Evolutionary conservation across 2,329 filamentous ascomycete genomes (phyloP), one percentile per base, ranked within the genome.

Genomic region (Akanthomyces dipterigenus): DNA sequence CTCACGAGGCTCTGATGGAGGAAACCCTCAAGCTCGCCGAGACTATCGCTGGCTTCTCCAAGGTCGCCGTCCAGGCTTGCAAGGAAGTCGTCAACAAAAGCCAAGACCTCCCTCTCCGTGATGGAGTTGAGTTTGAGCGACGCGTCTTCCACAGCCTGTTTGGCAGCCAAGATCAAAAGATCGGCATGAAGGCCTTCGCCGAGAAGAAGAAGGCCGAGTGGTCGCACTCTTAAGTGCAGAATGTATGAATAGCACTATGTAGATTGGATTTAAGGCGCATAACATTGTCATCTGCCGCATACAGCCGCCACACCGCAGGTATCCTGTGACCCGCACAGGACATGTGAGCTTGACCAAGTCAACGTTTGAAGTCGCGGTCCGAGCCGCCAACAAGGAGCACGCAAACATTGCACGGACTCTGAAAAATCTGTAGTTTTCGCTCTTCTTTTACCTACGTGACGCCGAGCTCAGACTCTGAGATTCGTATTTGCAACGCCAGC

Each of bases 11-110:
- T 71, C 81, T 96, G 70, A 87, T 98, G 72, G 87, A 91, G 69
- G 90, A 86, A 60, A 87, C 92, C 3, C 74, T 96, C 63, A 85
- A 88, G 72, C 93, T 91, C 20, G 95, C 95, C 2, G 91, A 90
- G 80, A 93, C 86, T 57, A 97, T 99, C 77, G 93, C 95, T 0
- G 79, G 89, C 1, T 91, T 95, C 76, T 93, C 90, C 57, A 86
- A 83, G 71, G 88, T 99, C n/a, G 90, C 93, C 1, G 86, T 96
- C 62, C 87, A 91, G 77, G 95, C 90, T 12, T 88, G 85, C 62
- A 99, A 99, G 82, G 95, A 99, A 81, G 93, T 95, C n/a, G 93
- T 99, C 61, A 96, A 98, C 75, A 98, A 97, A 87, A 96, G 92
- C 75, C 93, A 98, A 80, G 95, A 99, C 69, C 77, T 96, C 67